phyloP scores from a whole-genome alignment of 805 yeast species.

The Sugiyamaella valdiviana region DNA sequence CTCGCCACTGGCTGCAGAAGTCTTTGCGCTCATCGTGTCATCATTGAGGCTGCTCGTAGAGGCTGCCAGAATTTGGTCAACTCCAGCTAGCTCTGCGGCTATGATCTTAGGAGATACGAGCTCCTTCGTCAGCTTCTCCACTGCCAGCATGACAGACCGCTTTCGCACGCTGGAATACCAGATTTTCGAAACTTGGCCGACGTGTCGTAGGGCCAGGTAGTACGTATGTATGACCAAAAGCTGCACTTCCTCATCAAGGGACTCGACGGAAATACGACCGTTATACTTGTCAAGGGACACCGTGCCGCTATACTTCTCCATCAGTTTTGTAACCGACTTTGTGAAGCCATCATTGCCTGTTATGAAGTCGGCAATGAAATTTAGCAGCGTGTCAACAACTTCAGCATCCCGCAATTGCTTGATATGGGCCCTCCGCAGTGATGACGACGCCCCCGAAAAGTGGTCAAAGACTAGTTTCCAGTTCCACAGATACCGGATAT shows the following conservation, averaged over 20 bases:
- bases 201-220: slow-evolving; percentile 36
- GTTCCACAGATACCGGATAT: slow-evolving; percentile 34
- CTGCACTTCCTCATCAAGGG: slow-evolving; percentile 32
- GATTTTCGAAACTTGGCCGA: slow-evolving; percentile 52
- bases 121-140: slow-evolving; percentile 57
- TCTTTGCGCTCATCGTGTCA: slow-evolving; percentile 47
- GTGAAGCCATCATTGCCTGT: slow-evolving; percentile 7
- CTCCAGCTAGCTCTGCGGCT: slow-evolving; percentile 47
- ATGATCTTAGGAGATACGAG: slow-evolving; percentile 62
- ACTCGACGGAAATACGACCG: slow-evolving; percentile 13
- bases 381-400: slow-evolving; percentile 45
- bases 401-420: slow-evolving; percentile 47
- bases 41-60: slow-evolving; percentile 17
- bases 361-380: slow-evolving; percentile 41
- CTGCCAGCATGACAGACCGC: slow-evolving; percentile 50
- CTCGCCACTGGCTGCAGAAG: slow-evolving; percentile 58
- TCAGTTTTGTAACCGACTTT: slow-evolving; percentile 13
- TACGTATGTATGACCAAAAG: slow-evolving; percentile 33
- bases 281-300: slow-evolving; percentile 18
- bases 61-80: slow-evolving; percentile 37
- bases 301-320: slow-evolving; percentile 3
- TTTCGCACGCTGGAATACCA: slow-evolving; percentile 63
- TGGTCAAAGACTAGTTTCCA: slow-evolving; percentile 61
- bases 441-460: slow-evolving; percentile 59
- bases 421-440: slow-evolving; percentile 55